Percentiles rank a stretch among this genome's conserved stretches.
Conservation (phyloP, 495 filamentous ascomycete genomes). For the Talaromyces liani region DNA sequence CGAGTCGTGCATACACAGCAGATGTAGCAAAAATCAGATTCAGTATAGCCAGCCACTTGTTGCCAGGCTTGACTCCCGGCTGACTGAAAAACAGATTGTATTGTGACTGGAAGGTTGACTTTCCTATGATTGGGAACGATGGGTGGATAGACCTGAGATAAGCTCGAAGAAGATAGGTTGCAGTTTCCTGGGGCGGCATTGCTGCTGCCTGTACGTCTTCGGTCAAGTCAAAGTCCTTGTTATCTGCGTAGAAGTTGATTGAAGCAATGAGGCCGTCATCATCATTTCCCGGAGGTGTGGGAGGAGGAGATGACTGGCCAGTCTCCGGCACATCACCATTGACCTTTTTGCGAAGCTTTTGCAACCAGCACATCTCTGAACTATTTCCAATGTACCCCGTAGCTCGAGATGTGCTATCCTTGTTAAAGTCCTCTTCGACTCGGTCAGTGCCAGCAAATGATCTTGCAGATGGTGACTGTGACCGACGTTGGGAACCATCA, state of each 20-base stretch:
- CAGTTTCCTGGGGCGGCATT: slow-evolving; percentile 42
- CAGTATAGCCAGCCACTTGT: slow-evolving; percentile 49
- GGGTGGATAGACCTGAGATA: slow-evolving; percentile 54
- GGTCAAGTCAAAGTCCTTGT: slow-evolving; percentile 36
- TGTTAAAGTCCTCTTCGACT: slow-evolving; percentile 52
- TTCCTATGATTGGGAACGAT: slow-evolving; percentile 52
- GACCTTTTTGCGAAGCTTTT: slow-evolving; percentile 33
- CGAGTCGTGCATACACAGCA: slow-evolving; percentile 42
- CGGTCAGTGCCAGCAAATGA: slow-evolving; percentile 46
- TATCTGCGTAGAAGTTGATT: slow-evolving; percentile 43
- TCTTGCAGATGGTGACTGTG: slow-evolving; percentile 25
- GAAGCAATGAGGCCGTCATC: slow-evolving; percentile 25
- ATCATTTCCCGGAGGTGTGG: slow-evolving; percentile 19
- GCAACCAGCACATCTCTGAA: slow-evolving; percentile 54
- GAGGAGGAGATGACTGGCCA: slow-evolving; percentile 20
- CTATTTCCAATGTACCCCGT: slow-evolving; percentile 55
- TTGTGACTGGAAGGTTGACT: slow-evolving; percentile 43
- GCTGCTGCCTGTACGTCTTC: slow-evolving; percentile 39
- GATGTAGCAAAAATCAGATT: slow-evolving; percentile 60
- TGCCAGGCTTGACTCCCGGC: slow-evolving; percentile 28
- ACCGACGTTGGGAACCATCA: slow-evolving; percentile 17
- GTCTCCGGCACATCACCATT: slow-evolving; percentile 19
- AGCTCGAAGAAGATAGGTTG: slow-evolving; percentile 47
- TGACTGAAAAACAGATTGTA: slow-evolving; percentile 41
- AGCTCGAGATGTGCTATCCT: slow-evolving; percentile 34